Percentiles rank a stretch among this genome's conserved stretches.
Evolutionary conservation across 352 stramenopile genomes (phyloP).

Genomic region (Plasmopara halstedii): DNA sequence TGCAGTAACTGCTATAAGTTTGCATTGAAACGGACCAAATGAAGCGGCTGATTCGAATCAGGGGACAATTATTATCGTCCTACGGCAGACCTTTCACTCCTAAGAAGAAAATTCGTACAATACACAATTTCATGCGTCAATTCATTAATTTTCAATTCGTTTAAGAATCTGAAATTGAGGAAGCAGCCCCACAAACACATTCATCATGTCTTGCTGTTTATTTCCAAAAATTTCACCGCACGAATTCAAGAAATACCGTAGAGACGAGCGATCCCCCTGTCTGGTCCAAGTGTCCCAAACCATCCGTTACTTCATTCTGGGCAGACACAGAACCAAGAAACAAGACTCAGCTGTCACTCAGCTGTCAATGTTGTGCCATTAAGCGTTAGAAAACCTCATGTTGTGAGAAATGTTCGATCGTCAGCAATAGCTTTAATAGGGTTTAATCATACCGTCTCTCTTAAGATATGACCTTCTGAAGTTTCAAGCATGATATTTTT

Average conservation of each 20-base stretch:
- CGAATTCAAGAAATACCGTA: not conserved
- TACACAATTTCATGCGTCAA: too few species aligned
- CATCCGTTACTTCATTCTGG: not conserved
- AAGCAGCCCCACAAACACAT: too few species aligned
- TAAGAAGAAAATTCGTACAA: too few species aligned
- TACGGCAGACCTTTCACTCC: too few species aligned
- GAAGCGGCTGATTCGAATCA: too few species aligned
- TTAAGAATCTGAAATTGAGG: too few species aligned
- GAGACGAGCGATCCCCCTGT: not conserved
- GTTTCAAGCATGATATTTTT: not conserved
- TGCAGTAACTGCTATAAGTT: too few species aligned
- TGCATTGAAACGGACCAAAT: too few species aligned
- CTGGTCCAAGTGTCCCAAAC: not conserved
- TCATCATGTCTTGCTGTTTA: too few species aligned
- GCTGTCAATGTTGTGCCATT: not conserved
- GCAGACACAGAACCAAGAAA: too few species aligned
- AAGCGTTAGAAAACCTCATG: not conserved
- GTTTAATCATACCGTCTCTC: not conserved
- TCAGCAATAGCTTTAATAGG: slow-evolving; percentile 1
- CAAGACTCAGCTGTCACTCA: not conserved
- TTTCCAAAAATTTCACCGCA: not conserved
- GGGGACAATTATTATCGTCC: too few species aligned
- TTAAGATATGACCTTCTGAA: not conserved
- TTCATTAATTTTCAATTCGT: too few species aligned
- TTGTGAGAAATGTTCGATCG: slow-evolving; percentile 13